Percentiles rank a stretch among this genome's conserved stretches.
Evolutionary conservation across 495 filamentous ascomycete genomes (phyloP).

Genomic region (Acidomyces sp.): DNA sequence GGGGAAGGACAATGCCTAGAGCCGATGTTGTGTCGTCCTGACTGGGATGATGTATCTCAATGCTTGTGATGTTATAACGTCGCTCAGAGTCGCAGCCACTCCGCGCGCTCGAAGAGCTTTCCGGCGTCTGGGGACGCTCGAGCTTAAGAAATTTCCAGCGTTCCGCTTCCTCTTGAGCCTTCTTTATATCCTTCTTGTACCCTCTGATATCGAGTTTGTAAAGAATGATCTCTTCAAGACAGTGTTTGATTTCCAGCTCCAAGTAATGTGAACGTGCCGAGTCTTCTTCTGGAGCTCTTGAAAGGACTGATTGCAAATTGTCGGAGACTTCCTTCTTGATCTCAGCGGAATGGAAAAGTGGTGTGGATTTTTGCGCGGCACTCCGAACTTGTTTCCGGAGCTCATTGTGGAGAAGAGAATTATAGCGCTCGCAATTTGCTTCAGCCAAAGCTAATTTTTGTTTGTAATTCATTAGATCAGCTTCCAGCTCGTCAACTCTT

Average conservation of each 20-base stretch:
- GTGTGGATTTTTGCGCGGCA: constrained; percentile 1
- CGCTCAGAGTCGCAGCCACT: background rate
- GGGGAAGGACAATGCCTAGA: constrained; percentile 5
- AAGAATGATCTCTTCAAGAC: constrained; percentile 16
- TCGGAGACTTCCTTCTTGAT: too few relatives aligned
- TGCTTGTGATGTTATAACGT: background rate
- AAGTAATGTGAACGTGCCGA: too few relatives aligned
- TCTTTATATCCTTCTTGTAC: constrained; percentile 19
- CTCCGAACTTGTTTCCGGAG: constrained; percentile 6
- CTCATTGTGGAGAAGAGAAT: constrained; percentile 9
- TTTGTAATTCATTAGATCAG: background rate
- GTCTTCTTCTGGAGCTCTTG: too few relatives aligned
- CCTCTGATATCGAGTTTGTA: constrained; percentile 20
- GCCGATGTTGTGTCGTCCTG: background rate
- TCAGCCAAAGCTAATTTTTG: constrained; percentile 2
- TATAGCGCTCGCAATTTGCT: constrained; percentile 12
- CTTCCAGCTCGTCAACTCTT: constrained; percentile 6
- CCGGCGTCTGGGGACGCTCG: constrained; percentile 7
- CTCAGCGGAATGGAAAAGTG: too few relatives aligned
- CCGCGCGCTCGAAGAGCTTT: constrained; percentile 2
- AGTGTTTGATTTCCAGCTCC: constrained; percentile 14
- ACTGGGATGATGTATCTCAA: background rate
- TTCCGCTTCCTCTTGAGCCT: constrained; percentile 11
- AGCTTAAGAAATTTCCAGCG: background rate
- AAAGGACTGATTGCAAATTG: too few relatives aligned